Evolutionary conservation across 1,139 yeast genomes (phyloP).

Genomic region (Groenewaldozyma auringiensis): DNA sequence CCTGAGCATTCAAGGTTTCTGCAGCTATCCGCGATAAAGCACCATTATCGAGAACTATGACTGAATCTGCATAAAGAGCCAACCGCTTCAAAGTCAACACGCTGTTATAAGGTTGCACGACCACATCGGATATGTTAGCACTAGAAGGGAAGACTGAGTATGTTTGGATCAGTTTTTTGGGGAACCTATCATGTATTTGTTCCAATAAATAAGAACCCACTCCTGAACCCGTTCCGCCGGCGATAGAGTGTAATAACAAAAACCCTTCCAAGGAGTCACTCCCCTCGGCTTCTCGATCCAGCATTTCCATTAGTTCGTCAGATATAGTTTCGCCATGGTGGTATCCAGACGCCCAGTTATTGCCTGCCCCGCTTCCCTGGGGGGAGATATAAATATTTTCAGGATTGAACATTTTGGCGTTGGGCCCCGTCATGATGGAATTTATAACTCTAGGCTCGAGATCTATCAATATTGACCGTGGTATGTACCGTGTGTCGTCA

Average conservation of each 20-base stretch:
- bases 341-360: constrained; percentile 92
- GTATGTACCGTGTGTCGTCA: constrained; percentile 73
- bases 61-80: constrained; percentile 77
- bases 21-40: constrained; percentile 66
- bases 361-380: constrained; percentile 79
- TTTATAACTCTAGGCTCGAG: constrained; percentile 85
- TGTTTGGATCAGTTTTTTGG: constrained; percentile 76
- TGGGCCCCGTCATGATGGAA: constrained; percentile 46
- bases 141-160: constrained; percentile 75
- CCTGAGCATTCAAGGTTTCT: constrained; percentile 37
- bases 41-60: constrained; percentile 83
- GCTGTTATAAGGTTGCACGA: constrained; percentile 93
- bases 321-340: constrained; percentile 60
- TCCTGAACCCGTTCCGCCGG: constrained; percentile 98
- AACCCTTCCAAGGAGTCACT: constrained; percentile 88
- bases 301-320: constrained; percentile 69
- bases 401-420: constrained; percentile 71
- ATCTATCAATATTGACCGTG: constrained; percentile 78
- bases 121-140: constrained; percentile 74
- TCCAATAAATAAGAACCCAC: constrained; percentile 80
- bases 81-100: constrained; percentile 72
- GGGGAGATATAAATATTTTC: constrained; percentile 73
- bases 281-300: constrained; percentile 85
- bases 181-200: constrained; percentile 68
- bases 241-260: constrained; percentile 90